phyloP scores from a whole-genome alignment of 305 asterid genomes.

The Striga hermonthica region DNA sequence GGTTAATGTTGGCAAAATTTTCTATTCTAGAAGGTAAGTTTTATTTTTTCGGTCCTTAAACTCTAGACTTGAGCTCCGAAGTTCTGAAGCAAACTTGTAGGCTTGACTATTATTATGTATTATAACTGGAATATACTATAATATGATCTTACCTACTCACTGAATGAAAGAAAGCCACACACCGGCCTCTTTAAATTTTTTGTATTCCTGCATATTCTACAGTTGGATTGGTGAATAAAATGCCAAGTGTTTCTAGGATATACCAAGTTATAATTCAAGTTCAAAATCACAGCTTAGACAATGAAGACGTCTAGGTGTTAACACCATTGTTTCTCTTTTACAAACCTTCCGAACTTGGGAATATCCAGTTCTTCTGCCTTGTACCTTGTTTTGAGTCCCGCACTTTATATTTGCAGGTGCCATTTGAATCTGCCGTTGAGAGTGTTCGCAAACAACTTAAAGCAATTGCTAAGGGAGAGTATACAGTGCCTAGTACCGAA shows the following conservation, averaged over 20 bases:
- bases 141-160: neutral
- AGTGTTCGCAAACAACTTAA: conserved; percentile 67
- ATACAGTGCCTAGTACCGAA: conserved; percentile 57
- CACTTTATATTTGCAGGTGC: conserved; percentile 52
- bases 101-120: neutral
- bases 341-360: neutral
- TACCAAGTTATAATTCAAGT: neutral
- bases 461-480: conserved; percentile 76
- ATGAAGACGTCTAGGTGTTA: conserved; percentile 7
- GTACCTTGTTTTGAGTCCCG: conserved; percentile 10
- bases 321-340: neutral
- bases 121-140: neutral
- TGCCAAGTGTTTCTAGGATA: conserved; percentile 1
- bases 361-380: conserved; percentile 12
- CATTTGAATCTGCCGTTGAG: conserved; percentile 62
- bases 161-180: neutral
- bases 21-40: neutral
- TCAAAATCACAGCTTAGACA: neutral
- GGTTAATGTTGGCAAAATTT: conserved; percentile 16
- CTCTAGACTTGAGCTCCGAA: neutral
- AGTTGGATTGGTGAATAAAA: neutral
- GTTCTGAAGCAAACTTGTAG: conserved; percentile 3
- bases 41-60: conserved; percentile 2
- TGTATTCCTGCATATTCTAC: conserved; percentile 1
- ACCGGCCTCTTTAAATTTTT: neutral